Evolutionary conservation across 2,329 filamentous ascomycete genomes (phyloP), one percentile per base, ranked within the genome.

Genomic region (Fusarium staphyleae): DNA sequence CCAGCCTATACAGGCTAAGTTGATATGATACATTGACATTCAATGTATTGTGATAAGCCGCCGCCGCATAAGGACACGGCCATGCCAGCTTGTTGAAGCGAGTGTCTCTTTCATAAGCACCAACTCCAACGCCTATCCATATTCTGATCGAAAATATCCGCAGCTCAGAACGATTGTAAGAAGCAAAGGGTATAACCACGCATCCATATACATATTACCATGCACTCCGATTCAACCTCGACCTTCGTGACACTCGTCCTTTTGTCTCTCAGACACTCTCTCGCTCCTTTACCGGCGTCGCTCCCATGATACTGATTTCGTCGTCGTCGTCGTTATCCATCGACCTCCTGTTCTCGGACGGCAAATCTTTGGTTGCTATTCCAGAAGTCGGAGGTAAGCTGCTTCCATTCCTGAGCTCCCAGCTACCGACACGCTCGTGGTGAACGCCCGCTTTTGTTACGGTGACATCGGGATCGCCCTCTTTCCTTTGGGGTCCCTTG

Each of bases 401-500:
- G 13, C 30, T 65, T 5, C 55, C 60, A 2, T 54, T 55, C 13
- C 66, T 68, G 44, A 82, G 66, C 59, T 82, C 80, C 80, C 80
- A 82, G 63, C 79, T 81, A 1, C 78, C 79, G 12, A 77, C 65
- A 6, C 79, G 74, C 58, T 78, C 78, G 28, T 81, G 77, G 3
- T 71, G 70, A 4, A 60, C 67, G 1, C 79, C 79, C 6, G 66
- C 66, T 35, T 69, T 71, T 1, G 73, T 71, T 3, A 78, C 69
- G 1, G 70, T 65, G 3, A 81, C 68, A 49, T 82, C 80, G 0
- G 69, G 64, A 46, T 82, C 79, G 3, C 70, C 72, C 0, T 70
- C 68, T 68, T 72, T 77, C 68, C 78, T 80, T 66, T 79, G 76
- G 0, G 69, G 64, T 10, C 78, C 75, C 50, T 75, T 78, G 69